Evolutionary conservation across 1,284 basidiomycete species (phyloP).

Genomic region (Leccinum solheimii): DNA sequence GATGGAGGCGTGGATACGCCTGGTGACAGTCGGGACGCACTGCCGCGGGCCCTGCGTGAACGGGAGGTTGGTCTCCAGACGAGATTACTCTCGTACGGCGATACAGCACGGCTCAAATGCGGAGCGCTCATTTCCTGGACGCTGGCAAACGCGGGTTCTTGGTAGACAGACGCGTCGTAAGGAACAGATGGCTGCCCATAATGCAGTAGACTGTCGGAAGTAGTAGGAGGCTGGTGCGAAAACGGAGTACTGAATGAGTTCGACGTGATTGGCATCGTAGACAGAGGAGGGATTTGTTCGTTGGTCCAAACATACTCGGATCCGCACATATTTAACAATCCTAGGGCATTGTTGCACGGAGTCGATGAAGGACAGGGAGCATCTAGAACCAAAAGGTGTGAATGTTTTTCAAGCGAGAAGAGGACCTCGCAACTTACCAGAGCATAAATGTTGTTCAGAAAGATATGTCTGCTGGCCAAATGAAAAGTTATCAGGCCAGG

Average conservation of each 20-base stretch:
- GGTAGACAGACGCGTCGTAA: not conserved
- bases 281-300: not conserved
- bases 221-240: not conserved
- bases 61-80: not conserved
- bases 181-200: not conserved
- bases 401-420: not conserved
- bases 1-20: not conserved
- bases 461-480: not conserved
- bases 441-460: not conserved
- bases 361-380: not conserved
- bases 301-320: not conserved
- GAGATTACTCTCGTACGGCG: not conserved
- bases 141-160: not conserved
- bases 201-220: not conserved
- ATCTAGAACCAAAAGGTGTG: constrained; percentile 7
- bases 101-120: not conserved
- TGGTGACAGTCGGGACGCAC: not conserved
- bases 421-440: constrained; percentile 6
- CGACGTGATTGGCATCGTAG: not conserved
- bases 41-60: not conserved
- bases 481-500: not conserved
- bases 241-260: not conserved
- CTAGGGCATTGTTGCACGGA: constrained; percentile 5
- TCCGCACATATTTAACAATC: not conserved
- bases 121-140: not conserved